Conservation (phyloP, 768 basidiomycete genomes). For the Arthromyces matolae region DNA sequence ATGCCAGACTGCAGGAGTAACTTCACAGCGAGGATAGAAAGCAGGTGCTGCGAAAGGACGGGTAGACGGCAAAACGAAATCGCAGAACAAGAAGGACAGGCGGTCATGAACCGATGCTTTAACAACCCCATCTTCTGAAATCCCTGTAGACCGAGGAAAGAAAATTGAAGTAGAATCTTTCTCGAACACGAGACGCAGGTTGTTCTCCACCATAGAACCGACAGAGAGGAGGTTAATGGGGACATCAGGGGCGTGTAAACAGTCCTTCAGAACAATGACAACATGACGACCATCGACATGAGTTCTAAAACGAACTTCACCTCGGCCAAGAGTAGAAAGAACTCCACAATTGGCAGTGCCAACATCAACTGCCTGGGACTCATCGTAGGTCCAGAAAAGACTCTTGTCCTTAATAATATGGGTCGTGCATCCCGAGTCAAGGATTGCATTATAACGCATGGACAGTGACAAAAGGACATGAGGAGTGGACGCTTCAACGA, state of each 20-base stretch:
- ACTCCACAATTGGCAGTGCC: no score
- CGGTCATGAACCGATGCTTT: not conserved
- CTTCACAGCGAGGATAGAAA: no score
- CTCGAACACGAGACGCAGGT: no score
- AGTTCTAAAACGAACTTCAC: not conserved
- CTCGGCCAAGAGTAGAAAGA: not conserved
- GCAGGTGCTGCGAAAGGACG: no score
- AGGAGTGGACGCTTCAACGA: no score
- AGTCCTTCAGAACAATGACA: not conserved
- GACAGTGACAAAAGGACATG: no score
- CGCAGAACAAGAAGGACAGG: not conserved
- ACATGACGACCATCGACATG: no score
- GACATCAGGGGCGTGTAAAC: not conserved
- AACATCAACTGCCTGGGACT: not conserved
- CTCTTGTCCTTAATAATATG: not conserved
- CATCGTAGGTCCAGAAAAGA: not conserved
- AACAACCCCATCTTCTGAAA: not conserved
- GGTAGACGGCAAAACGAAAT: not conserved
- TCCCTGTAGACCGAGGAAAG: not conserved
- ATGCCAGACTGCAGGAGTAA: no score
- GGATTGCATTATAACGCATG: not conserved
- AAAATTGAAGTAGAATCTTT: not conserved
- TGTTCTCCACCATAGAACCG: no score
- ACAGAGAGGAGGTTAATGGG: no score
- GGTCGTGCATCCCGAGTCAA: no score